These are phyloP conservation scores for Drechslerella dactyloides DNA, from an alignment of 2,329 filamentous ascomycete species.

Conservation along the genomic window DNA sequence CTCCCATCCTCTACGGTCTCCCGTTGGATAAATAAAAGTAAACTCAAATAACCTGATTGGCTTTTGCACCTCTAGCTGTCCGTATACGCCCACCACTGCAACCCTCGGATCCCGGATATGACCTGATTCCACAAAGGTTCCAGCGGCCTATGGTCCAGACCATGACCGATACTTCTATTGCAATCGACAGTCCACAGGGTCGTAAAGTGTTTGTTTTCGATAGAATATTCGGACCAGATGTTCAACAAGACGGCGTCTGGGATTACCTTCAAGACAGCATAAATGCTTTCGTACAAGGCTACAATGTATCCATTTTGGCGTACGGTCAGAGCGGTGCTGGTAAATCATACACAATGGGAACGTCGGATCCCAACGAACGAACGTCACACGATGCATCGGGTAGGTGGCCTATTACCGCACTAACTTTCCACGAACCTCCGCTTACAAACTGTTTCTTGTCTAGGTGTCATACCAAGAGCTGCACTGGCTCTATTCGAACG, in stretches of 20 bases:
- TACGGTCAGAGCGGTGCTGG: slow-evolving; percentile 97
- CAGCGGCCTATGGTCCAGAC: slow-evolving; percentile 91
- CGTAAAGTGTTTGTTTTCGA: slow-evolving; percentile 97
- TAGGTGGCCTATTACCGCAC: slow-evolving; percentile 8
- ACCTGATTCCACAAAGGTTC: slow-evolving; percentile 94
- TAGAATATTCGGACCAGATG: slow-evolving; percentile 83
- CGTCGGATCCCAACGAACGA: slow-evolving; percentile 82
- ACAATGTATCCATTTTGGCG: slow-evolving; percentile 96
- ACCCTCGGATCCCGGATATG: slow-evolving; percentile 84
- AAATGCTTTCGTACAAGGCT: slow-evolving; percentile 87
- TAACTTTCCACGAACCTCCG: background rate
- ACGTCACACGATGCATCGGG: slow-evolving; percentile 55
- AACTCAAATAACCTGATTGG: background rate
- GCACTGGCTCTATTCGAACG: slow-evolving; percentile 86
- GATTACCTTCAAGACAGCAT: slow-evolving; percentile 92
- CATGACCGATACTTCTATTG: slow-evolving; percentile 79
- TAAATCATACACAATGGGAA: slow-evolving; percentile 99
- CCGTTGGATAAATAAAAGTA: no score
- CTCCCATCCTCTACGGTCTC: background rate
- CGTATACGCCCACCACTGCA: slow-evolving; percentile 87
- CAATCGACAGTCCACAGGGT: slow-evolving; percentile 89
- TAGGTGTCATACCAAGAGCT: slow-evolving; percentile 94
- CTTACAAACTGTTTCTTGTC: slow-evolving; percentile 1
- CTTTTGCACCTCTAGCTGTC: slow-evolving; percentile 68
- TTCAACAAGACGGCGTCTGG: slow-evolving; percentile 88